A percentile compares a stretch with the other conserved stretches of the same genome.
phyloP scores from a whole-genome alignment of 208 protist species.

The Leishmania aethiopica region DNA sequence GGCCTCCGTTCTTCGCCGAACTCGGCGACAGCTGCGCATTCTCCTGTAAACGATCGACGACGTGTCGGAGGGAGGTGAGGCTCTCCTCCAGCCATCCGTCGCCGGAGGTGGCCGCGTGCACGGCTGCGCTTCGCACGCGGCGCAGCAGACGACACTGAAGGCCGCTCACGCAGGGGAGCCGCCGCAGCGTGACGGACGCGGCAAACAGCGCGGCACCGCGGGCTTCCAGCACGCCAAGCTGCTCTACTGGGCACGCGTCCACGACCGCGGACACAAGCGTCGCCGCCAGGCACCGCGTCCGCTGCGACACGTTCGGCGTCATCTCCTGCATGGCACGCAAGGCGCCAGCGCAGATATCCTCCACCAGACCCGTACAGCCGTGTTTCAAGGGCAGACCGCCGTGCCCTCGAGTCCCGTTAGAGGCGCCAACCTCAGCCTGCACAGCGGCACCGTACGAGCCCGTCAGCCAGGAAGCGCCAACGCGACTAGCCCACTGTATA shows the following conservation, averaged over 20 bases:
- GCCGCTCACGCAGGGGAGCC: constrained; percentile 48
- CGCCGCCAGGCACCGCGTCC: constrained; percentile 40
- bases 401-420: background rate
- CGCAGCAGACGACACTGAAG: constrained; percentile 69
- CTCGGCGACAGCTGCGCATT: background rate
- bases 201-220: constrained; percentile 45
- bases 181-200: constrained; percentile 36
- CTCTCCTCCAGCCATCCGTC: constrained; percentile 17
- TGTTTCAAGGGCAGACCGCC: background rate
- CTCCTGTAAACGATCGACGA: constrained; percentile 11
- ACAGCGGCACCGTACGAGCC: constrained; percentile 6
- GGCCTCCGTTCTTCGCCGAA: constrained; percentile 1
- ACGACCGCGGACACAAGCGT: constrained; percentile 29
- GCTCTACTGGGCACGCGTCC: constrained; percentile 20
- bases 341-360: constrained; percentile 37
- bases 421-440: background rate
- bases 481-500: constrained; percentile 29
- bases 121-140: constrained; percentile 25
- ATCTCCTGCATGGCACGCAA: constrained; percentile 37
- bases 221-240: constrained; percentile 11
- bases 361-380: background rate
- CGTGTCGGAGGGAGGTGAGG: constrained; percentile 10
- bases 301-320: constrained; percentile 33
- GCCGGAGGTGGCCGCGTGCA: constrained; percentile 11
- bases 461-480: constrained; percentile 23